Evolutionary conservation across 2,329 filamentous ascomycete species (phyloP).

Genomic region (Cercospora beticola): DNA sequence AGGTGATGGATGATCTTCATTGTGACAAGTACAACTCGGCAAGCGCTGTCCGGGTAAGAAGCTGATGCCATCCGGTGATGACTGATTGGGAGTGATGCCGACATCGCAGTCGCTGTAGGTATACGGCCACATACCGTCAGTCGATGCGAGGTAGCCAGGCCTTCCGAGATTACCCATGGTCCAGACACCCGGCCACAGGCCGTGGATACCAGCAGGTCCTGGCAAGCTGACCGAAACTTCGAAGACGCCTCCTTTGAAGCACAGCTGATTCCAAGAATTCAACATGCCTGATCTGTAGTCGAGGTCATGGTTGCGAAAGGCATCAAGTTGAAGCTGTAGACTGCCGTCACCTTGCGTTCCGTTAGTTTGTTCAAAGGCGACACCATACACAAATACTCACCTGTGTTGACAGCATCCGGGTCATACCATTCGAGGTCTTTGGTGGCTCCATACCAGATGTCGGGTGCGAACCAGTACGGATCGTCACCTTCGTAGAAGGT

Average conservation of each 20-base stretch:
- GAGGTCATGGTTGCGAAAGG: constrained; percentile 62
- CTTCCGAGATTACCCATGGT: constrained; percentile 56
- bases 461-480: constrained; percentile 54
- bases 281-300: constrained; percentile 54
- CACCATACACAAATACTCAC: constrained; percentile 19
- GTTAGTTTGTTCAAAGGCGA: neutral
- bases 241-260: constrained; percentile 56
- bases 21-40: constrained; percentile 47
- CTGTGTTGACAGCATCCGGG: constrained; percentile 54
- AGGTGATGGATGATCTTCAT: constrained; percentile 50
- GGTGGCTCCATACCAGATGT: constrained; percentile 58
- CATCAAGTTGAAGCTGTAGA: constrained; percentile 62
- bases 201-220: constrained; percentile 51
- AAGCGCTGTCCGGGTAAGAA: constrained; percentile 48
- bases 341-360: constrained; percentile 29
- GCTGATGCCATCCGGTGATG: constrained; percentile 45
- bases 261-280: constrained; percentile 54
- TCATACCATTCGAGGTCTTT: constrained; percentile 54
- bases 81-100: constrained; percentile 53
- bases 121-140: constrained; percentile 57
- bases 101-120: constrained; percentile 52
- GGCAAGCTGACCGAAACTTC: constrained; percentile 55
- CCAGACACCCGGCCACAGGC: constrained; percentile 56
- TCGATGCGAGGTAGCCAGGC: constrained; percentile 54
- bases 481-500: constrained; percentile 60